A percentile compares a stretch with the other conserved stretches of the same genome.
Evolutionary conservation across 805 yeast genomes (phyloP).

Genomic region (Saturnispora mendoncae): DNA sequence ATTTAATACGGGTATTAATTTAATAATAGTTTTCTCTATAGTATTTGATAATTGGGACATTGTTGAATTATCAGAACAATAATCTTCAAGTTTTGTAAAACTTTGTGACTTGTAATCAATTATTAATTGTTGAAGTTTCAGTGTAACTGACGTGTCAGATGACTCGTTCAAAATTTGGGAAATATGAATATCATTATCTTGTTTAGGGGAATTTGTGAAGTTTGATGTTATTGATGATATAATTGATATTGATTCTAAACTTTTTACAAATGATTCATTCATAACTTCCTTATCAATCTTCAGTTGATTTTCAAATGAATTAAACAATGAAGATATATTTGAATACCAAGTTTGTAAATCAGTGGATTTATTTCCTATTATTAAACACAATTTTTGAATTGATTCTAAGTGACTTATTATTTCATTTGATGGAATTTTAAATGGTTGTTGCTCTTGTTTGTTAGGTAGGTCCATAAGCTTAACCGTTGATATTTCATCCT

Average conservation of each 20-base stretch:
- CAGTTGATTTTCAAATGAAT: slow-evolving; percentile 4
- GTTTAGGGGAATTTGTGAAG: slow-evolving; percentile 2
- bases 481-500: background rate
- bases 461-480: background rate
- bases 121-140: slow-evolving; percentile 18
- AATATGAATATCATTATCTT: slow-evolving; percentile 6
- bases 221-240: slow-evolving; percentile 15
- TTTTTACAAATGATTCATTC: slow-evolving; percentile 19
- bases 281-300: slow-evolving; percentile 12
- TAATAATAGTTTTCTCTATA: slow-evolving; percentile 18
- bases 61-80: slow-evolving; percentile 19
- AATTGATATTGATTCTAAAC: slow-evolving; percentile 22
- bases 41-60: slow-evolving; percentile 19
- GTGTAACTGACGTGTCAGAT: slow-evolving; percentile 12
- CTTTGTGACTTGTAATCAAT: slow-evolving; percentile 17
- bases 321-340: slow-evolving; percentile 1
- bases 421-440: slow-evolving; percentile 9
- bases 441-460: background rate
- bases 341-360: slow-evolving; percentile 7
- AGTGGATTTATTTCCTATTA: slow-evolving; percentile 11
- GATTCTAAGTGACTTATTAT: slow-evolving; percentile 8
- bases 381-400: slow-evolving; percentile 5
- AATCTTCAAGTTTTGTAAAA: slow-evolving; percentile 15
- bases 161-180: slow-evolving; percentile 12
- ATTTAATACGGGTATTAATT: slow-evolving; percentile 21